These are phyloP conservation scores for Trifolium subterraneum DNA, from an alignment of 306 rosid species.

Conservation along the genomic window DNA sequence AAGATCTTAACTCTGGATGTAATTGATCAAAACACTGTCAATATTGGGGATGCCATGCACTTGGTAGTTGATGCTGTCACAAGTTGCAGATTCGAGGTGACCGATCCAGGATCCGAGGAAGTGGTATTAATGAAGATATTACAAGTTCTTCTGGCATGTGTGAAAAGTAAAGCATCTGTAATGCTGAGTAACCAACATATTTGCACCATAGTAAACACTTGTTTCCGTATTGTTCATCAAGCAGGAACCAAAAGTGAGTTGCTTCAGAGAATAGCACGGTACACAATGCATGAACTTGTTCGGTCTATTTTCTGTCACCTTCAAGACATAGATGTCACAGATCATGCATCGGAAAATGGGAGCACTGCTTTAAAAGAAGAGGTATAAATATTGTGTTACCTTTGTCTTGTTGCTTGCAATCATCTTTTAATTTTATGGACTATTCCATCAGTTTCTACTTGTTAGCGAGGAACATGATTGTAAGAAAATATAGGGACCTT, in stretches of 20 bases:
- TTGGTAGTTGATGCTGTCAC: constrained; percentile 95
- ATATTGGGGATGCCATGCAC: constrained; percentile 87
- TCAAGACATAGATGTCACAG: constrained; percentile 68
- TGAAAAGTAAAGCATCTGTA: constrained; percentile 88
- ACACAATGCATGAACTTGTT: constrained; percentile 93
- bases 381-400: constrained; percentile 51
- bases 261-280: constrained; percentile 95
- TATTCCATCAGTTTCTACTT: constrained; percentile 25
- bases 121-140: constrained; percentile 92
- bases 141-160: constrained; percentile 93
- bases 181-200: constrained; percentile 92
- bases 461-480: constrained; percentile 12
- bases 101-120: constrained; percentile 98
- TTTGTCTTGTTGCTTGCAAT: constrained; percentile 35
- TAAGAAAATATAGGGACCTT: constrained; percentile 23
- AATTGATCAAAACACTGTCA: constrained; percentile 79
- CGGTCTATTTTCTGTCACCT: constrained; percentile 92
- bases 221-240: constrained; percentile 96
- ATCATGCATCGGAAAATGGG: constrained; percentile 58
- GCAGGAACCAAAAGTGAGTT: constrained; percentile 93
- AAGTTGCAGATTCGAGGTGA: constrained; percentile 97
- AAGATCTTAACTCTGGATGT: constrained; percentile 91
- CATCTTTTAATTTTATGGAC: not conserved
- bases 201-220: constrained; percentile 91
- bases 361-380: constrained; percentile 49